Evolutionary conservation across 129 eudicot species (phyloP).

Genomic region (Tagetes patula): DNA sequence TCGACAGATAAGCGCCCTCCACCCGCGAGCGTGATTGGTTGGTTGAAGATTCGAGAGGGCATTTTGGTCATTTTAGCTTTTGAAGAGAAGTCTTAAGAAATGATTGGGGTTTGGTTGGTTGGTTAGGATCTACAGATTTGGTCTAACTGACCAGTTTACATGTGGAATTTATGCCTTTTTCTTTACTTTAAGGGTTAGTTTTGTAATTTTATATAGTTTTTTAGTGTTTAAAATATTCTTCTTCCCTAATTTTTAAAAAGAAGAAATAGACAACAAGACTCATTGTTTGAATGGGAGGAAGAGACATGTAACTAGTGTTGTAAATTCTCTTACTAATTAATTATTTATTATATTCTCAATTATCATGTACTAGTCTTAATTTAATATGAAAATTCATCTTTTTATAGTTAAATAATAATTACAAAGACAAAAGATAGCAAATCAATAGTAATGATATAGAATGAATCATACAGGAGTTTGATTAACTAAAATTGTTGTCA

Average conservation of each 20-base stretch:
- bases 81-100: background rate
- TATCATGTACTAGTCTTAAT: background rate
- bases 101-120: constrained; percentile 22
- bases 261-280: constrained; percentile 24
- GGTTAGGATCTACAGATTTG: constrained; percentile 30
- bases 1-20: constrained; percentile 48
- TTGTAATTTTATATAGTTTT: constrained; percentile 29
- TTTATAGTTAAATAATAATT: background rate
- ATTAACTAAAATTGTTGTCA: background rate
- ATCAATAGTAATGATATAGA: background rate
- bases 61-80: constrained; percentile 16
- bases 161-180: constrained; percentile 11
- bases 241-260: constrained; percentile 25
- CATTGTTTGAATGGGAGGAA: constrained; percentile 33
- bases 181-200: constrained; percentile 35
- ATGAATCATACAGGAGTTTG: background rate
- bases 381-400: background rate
- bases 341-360: constrained; percentile 1
- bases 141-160: constrained; percentile 25
- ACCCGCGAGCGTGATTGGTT: constrained; percentile 39
- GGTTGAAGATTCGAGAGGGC: background rate
- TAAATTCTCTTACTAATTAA: constrained; percentile 33
- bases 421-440: background rate
- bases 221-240: constrained; percentile 7
- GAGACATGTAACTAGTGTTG: constrained; percentile 28